These are phyloP conservation scores for Tricholomella constricta DNA, from an alignment of 768 basidiomycete genomes.

Conservation along the genomic window DNA sequence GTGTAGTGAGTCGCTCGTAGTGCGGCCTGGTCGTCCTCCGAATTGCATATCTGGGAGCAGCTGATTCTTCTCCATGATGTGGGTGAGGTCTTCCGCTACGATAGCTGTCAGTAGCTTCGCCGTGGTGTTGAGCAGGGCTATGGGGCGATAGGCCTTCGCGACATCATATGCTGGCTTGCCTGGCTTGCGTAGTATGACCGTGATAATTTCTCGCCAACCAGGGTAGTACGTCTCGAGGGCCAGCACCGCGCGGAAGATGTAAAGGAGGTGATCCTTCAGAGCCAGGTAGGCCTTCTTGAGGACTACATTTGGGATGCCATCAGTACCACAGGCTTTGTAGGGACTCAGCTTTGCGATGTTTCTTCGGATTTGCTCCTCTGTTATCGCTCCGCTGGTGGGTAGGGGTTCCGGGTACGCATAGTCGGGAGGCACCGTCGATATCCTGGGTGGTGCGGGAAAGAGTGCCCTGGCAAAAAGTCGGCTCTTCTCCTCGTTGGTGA, in stretches of 20 bases:
- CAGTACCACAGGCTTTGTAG: slow-evolving; percentile 34
- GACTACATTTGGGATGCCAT: no score
- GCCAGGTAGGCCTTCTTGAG: no score
- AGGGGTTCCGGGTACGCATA: not conserved
- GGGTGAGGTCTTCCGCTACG: slow-evolving; percentile 21
- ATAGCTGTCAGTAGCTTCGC: slow-evolving; percentile 22
- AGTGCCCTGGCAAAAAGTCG: not conserved
- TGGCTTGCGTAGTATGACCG: no score
- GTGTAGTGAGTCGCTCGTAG: slow-evolving; percentile 34
- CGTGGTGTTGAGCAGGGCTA: no score
- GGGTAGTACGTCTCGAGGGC: slow-evolving; percentile 25
- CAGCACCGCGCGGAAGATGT: slow-evolving; percentile 31
- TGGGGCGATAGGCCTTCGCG: no score
- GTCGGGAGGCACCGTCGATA: not conserved
- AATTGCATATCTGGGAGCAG: slow-evolving; percentile 30
- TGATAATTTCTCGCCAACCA: slow-evolving; percentile 22
- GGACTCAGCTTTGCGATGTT: slow-evolving; percentile 28
- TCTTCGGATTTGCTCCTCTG: slow-evolving; percentile 15
- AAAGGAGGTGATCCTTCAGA: slow-evolving; percentile 23
- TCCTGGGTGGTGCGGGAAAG: not conserved
- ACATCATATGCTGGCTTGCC: no score
- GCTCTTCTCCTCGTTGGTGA: not conserved
- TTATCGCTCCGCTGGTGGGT: not conserved
- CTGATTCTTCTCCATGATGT: slow-evolving; percentile 11
- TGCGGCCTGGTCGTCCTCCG: slow-evolving; percentile 25